These are phyloP conservation scores for Coemansia reversa DNA, from an alignment of 192 early-diverging fungal genomes.

Conservation along the genomic window DNA sequence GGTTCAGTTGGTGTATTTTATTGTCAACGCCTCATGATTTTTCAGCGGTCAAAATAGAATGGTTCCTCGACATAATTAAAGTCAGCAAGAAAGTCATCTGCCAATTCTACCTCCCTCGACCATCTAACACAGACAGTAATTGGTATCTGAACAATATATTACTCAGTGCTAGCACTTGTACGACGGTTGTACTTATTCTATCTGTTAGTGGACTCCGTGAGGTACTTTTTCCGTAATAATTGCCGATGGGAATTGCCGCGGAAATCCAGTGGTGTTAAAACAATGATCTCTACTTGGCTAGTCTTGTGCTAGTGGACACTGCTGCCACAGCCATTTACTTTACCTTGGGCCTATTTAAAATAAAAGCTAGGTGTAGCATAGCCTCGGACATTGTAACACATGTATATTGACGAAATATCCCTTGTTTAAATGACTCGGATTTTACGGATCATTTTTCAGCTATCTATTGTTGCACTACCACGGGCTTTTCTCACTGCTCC, in stretches of 20 bases:
- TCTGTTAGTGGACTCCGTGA: constrained; percentile 65
- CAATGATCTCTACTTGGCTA: constrained; percentile 68
- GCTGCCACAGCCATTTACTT: constrained; percentile 62
- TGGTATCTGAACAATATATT: constrained; percentile 33
- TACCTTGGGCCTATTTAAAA: constrained; percentile 67
- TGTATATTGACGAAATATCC: constrained; percentile 73
- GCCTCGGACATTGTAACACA: constrained; percentile 54
- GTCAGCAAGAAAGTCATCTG: constrained; percentile 43
- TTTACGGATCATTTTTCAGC: constrained; percentile 72
- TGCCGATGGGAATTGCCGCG: constrained; percentile 59
- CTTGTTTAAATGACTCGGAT: constrained; percentile 67
- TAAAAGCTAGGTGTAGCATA: constrained; percentile 70
- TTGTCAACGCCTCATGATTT: constrained; percentile 36
- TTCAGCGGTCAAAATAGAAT: constrained; percentile 44
- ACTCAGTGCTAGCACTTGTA: constrained; percentile 50
- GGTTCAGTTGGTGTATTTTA: constrained; percentile 47
- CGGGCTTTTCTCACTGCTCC: constrained; percentile 58
- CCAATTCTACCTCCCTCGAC: constrained; percentile 17
- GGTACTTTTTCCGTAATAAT: constrained; percentile 58
- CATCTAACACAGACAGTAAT: neutral
- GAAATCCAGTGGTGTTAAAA: constrained; percentile 63
- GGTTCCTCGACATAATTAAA: constrained; percentile 38
- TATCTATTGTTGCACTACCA: constrained; percentile 62
- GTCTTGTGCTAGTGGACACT: constrained; percentile 61
- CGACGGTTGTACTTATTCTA: constrained; percentile 53